phyloP scores from a whole-genome alignment of 305 asterid genomes.

The Fraxinus velutina region DNA sequence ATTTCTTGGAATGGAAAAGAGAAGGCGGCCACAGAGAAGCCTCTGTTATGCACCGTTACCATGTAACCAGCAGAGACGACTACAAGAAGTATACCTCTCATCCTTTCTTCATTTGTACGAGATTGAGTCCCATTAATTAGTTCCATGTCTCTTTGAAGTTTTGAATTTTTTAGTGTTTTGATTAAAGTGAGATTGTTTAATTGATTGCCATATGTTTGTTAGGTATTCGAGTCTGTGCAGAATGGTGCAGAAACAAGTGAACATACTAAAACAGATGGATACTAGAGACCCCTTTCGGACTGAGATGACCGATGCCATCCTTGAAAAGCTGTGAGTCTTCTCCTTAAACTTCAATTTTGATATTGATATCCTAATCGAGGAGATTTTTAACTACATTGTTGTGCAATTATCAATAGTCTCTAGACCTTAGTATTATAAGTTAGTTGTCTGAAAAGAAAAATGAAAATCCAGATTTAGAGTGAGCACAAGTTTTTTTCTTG shows the following conservation, averaged over 20 bases:
- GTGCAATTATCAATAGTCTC: neutral
- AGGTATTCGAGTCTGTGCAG: slow-evolving; percentile 85
- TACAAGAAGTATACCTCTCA: slow-evolving; percentile 57
- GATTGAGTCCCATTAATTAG: neutral
- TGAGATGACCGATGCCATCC: slow-evolving; percentile 80
- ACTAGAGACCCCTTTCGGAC: slow-evolving; percentile 73
- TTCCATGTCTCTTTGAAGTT: neutral
- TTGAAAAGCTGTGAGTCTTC: slow-evolving; percentile 75
- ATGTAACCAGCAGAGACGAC: slow-evolving; percentile 75
- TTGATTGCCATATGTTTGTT: slow-evolving; percentile 12
- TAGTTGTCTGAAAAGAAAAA: neutral
- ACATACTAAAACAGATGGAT: slow-evolving; percentile 84
- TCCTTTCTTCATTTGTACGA: neutral
- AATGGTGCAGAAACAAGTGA: slow-evolving; percentile 79
- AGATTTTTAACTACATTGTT: neutral
- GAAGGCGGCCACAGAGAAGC: slow-evolving; percentile 89
- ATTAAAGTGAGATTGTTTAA: neutral
- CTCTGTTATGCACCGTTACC: slow-evolving; percentile 70
- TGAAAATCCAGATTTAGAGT: neutral
- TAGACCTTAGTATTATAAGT: neutral
- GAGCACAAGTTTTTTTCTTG: neutral
- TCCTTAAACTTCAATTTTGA: neutral
- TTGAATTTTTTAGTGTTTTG: neutral
- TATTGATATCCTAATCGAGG: neutral
- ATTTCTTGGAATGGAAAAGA: slow-evolving; percentile 80